Base-by-base conservation (phyloP, 2,329 filamentous ascomycete genomes). In the Colletotrichum kahawae region DNA sequence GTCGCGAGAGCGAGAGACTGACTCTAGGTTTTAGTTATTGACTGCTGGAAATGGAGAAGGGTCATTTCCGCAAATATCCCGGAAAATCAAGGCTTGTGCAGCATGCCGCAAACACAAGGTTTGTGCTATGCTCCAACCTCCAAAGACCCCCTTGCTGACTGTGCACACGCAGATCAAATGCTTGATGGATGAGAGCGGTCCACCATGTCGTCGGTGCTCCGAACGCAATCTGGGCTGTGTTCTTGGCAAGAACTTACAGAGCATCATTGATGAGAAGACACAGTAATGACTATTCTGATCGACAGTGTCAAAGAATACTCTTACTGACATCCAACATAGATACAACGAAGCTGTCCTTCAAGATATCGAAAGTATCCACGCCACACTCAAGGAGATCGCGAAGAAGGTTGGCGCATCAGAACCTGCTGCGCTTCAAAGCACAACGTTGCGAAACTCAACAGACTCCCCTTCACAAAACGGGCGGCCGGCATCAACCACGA, bases 41-140 rank as follows among this genome's bases (percentile, higher is more conserved):
- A 77, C 77, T 16, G 71, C 67, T 7, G 68, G 60, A 3, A 67
- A 70, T 16, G 68, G 67, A n/a, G 75, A 77, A 24, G 67, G 74
- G 4, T 77, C 76, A 3, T 34, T 82, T 8, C 81, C 82, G 54
- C 81, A 83, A 62, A 85, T 85, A 70, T 85, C 84, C 7, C 79
- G 84, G 36, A 84, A 84, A 72, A 84, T 85, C 51, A 85, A 85
- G 77, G 84, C 84, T 0, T 86, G 84, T 24, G 82, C 85, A 21
- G 82, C 84, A 24, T 86, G 84, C 76, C 79, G 84, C 5, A 85
- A 85, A 70, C 84, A 85, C 72, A 86, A 86, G 80, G 84, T 85
- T 48, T 72, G 75, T 57, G 43, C 62, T 27, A 14, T n/a, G 16
- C 21, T 21, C 27, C 51, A 14, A 27, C 24, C 21, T 21, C 34